phyloP scores from a whole-genome alignment of 805 yeast genomes.

The Priceomyces carsonii region DNA sequence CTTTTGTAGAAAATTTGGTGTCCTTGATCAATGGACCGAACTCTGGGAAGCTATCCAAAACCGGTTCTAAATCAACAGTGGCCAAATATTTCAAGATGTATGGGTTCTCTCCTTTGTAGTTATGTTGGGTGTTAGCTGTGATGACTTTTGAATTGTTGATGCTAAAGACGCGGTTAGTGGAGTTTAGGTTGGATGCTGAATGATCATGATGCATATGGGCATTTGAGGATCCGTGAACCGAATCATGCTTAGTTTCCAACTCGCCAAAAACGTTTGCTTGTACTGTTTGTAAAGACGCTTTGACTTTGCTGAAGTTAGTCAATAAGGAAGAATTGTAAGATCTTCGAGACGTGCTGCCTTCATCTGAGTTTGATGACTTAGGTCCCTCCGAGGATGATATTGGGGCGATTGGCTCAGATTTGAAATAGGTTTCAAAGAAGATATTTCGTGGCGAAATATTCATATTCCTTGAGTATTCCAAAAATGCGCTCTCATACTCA shows the following conservation, averaged over 20 bases:
- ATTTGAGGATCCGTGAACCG: slow-evolving; percentile 5
- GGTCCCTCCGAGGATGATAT: slow-evolving; percentile 5
- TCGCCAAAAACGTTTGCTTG: slow-evolving; percentile 50
- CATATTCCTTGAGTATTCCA: slow-evolving; percentile 5
- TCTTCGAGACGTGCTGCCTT: slow-evolving; percentile 7
- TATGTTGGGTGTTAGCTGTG: slow-evolving; percentile 45
- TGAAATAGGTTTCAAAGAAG: slow-evolving; percentile 38
- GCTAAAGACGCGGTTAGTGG: slow-evolving; percentile 38
- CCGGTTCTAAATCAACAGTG: slow-evolving; percentile 55
- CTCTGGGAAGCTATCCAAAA: slow-evolving; percentile 60
- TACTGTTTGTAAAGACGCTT: slow-evolving; percentile 40
- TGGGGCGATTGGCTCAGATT: slow-evolving; percentile 32
- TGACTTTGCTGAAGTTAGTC: slow-evolving; percentile 29
- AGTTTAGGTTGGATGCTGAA: slow-evolving; percentile 13
- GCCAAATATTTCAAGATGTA: slow-evolving; percentile 59
- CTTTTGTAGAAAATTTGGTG: slow-evolving; percentile 1
- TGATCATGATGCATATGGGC: slow-evolving; percentile 15
- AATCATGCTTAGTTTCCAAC: slow-evolving; percentile 31
- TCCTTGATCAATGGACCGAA: slow-evolving; percentile 49
- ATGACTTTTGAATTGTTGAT: slow-evolving; percentile 31
- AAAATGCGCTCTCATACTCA: slow-evolving; percentile 6
- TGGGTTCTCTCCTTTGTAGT: slow-evolving; percentile 69
- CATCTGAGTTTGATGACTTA: too few relatives aligned
- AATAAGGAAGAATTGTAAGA: slow-evolving; percentile 27
- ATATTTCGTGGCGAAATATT: slow-evolving; percentile 33